These are phyloP conservation scores for Naumovozyma castellii DNA, from an alignment of 805 yeast species.

Conservation along the genomic window DNA sequence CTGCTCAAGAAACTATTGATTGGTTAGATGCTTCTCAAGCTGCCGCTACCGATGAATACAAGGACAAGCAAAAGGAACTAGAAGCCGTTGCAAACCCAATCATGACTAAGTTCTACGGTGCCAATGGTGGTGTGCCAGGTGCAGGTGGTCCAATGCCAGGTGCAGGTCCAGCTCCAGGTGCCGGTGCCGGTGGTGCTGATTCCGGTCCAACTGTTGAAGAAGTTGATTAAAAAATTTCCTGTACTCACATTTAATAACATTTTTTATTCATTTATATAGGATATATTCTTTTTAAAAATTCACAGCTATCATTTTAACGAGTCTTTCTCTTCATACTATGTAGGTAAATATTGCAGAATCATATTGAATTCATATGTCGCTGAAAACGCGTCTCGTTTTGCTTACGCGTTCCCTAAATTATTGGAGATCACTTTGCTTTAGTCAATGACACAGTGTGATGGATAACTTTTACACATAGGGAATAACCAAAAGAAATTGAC, in stretches of 20 bases:
- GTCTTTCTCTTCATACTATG: too few species aligned
- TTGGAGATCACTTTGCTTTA: too few species aligned
- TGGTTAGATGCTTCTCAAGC: constrained; percentile 94
- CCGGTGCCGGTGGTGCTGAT: constrained; percentile 36
- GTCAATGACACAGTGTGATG: too few species aligned
- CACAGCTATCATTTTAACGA: neutral
- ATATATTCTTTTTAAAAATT: neutral
- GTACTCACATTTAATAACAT: neutral
- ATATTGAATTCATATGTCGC: too few species aligned
- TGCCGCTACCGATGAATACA: constrained; percentile 85
- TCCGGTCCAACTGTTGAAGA: constrained; percentile 72
- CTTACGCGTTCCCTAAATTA: too few species aligned
- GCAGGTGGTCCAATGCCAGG: constrained; percentile 44
- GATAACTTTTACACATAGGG: too few species aligned
- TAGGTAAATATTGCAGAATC: too few species aligned
- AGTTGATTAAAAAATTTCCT: constrained; percentile 58
- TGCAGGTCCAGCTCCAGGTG: constrained; percentile 33
- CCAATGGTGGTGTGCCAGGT: constrained; percentile 66
- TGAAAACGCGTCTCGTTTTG: too few species aligned
- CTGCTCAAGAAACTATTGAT: constrained; percentile 73
- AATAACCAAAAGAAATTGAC: too few species aligned
- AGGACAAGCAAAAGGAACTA: constrained; percentile 90
- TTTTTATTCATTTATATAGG: neutral
- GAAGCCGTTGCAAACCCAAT: constrained; percentile 94
- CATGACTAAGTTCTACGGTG: constrained; percentile 93